Evolutionary conservation across 805 yeast species (phyloP).

Genomic region (Candida tibetensis): DNA sequence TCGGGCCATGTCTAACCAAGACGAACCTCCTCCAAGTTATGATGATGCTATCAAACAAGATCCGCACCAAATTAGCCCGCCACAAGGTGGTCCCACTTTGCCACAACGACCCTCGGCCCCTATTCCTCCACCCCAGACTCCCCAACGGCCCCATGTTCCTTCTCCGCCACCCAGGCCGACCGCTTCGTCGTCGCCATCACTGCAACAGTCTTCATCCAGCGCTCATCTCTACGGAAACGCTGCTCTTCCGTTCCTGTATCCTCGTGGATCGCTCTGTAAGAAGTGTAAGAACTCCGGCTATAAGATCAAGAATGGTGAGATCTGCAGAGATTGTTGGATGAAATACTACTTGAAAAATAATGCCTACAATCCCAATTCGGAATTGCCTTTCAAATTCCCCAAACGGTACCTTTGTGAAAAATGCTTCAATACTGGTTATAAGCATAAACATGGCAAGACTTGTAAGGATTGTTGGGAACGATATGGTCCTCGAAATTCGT

Average conservation of each 20-base stretch:
- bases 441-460: slow-evolving; percentile 56
- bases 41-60: slow-evolving; percentile 39
- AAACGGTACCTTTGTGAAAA: slow-evolving; percentile 56
- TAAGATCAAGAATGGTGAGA: slow-evolving; percentile 22
- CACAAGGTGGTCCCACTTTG: slow-evolving; percentile 5
- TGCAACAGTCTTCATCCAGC: slow-evolving; percentile 3
- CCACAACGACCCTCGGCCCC: slow-evolving; percentile 8
- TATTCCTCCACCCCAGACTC: slow-evolving; percentile 6
- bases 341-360: slow-evolving; percentile 23
- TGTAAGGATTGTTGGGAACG: slow-evolving; percentile 71
- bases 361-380: slow-evolving; percentile 46
- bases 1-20: too few relatives aligned
- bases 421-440: slow-evolving; percentile 72
- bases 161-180: slow-evolving; percentile 5
- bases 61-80: slow-evolving; percentile 11
- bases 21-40: slow-evolving; percentile 44
- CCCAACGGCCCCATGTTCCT: slow-evolving; percentile 9
- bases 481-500: slow-evolving; percentile 48
- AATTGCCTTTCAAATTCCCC: slow-evolving; percentile 69
- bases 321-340: slow-evolving; percentile 32
- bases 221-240: slow-evolving; percentile 14
- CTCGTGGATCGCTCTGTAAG: slow-evolving; percentile 29
- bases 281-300: slow-evolving; percentile 37
- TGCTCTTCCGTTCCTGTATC: slow-evolving; percentile 27
- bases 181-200: slow-evolving; percentile 2